phyloP scores from a whole-genome alignment of 441 rosid genomes.

The Pelargonium myrrhifolium region DNA sequence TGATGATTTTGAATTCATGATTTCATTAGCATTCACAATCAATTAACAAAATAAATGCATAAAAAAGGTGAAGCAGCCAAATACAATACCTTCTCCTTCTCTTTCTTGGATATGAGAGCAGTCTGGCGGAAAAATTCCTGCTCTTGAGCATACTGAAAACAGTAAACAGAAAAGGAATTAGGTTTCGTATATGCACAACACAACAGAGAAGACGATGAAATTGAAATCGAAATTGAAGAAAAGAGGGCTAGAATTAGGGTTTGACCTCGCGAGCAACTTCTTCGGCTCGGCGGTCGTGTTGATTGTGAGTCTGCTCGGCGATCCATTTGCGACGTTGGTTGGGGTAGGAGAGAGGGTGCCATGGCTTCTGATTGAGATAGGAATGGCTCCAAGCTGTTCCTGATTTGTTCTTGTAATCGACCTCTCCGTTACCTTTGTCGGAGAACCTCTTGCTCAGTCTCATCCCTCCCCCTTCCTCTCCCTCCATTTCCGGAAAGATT shows the following conservation, averaged over 20 bases:
- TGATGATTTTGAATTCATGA: too few relatives aligned
- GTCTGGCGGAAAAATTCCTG: conserved; percentile 87
- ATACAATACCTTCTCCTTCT: conserved; percentile 67
- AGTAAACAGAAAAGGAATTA: conserved; percentile 2
- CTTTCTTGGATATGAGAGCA: conserved; percentile 80
- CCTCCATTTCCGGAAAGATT: conserved; percentile 41
- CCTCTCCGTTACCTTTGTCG: conserved; percentile 48
- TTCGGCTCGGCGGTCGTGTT: conserved; percentile 60
- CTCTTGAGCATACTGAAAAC: conserved; percentile 75
- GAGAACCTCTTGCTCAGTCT: conserved; percentile 74
- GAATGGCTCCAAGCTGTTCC: conserved; percentile 99
- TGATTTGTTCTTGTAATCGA: conserved; percentile 82
- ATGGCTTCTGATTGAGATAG: conserved; percentile 91
- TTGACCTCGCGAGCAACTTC: conserved; percentile 78
- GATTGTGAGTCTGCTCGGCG: conserved; percentile 85
- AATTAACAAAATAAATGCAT: background rate
- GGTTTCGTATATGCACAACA: background rate
- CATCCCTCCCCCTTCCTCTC: conserved; percentile 61
- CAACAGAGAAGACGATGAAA: background rate
- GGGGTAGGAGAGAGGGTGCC: conserved; percentile 98
- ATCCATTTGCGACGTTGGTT: conserved; percentile 98
- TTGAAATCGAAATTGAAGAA: background rate
- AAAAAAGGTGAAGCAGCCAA: background rate
- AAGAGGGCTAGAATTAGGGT: background rate
- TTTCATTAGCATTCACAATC: background rate